Conservation (phyloP, 192 early-diverging fungal species). For the Backusella australiensis region DNA sequence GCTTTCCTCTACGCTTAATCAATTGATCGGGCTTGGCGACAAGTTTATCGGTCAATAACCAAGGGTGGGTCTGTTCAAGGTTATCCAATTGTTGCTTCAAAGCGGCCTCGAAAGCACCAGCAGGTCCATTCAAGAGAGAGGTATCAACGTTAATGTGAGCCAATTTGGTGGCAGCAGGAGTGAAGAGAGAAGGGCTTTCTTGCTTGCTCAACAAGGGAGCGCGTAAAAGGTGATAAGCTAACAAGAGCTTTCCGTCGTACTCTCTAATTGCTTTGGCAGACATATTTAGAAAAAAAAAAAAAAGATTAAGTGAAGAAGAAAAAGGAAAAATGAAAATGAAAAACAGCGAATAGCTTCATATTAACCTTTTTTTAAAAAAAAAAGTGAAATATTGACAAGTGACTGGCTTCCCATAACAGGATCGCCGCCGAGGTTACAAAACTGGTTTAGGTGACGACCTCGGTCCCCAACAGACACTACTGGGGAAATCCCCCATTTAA, state of each 20-base stretch:
- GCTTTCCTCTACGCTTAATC: conserved; percentile 97
- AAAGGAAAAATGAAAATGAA: neutral
- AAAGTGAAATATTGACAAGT: neutral
- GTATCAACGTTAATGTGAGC: conserved; percentile 79
- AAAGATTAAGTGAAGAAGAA: conserved; percentile 7
- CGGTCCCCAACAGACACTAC: neutral
- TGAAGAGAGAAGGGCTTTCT: conserved; percentile 58
- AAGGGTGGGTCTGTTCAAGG: conserved; percentile 79
- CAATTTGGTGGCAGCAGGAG: conserved; percentile 68
- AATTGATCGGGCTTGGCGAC: conserved; percentile 98
- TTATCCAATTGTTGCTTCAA: conserved; percentile 54
- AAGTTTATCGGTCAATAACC: conserved; percentile 78
- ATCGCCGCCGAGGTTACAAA: conserved; percentile 12
- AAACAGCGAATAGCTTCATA: neutral
- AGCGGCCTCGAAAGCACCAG: conserved; percentile 65
- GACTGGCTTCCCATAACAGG: conserved; percentile 7
- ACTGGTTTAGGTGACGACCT: conserved; percentile 15
- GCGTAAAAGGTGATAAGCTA: conserved; percentile 83
- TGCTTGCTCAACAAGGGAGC: conserved; percentile 58
- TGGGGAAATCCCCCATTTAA: neutral
- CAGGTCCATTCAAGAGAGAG: conserved; percentile 47
- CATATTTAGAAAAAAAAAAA: conserved; percentile 19
- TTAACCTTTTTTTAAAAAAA: neutral
- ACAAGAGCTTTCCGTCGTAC: conserved; percentile 97
- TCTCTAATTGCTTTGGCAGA: conserved; percentile 45